Evolutionary conservation across 164 flowering plant genomes (phyloP).

Genomic region (Sextonia rubra): DNA sequence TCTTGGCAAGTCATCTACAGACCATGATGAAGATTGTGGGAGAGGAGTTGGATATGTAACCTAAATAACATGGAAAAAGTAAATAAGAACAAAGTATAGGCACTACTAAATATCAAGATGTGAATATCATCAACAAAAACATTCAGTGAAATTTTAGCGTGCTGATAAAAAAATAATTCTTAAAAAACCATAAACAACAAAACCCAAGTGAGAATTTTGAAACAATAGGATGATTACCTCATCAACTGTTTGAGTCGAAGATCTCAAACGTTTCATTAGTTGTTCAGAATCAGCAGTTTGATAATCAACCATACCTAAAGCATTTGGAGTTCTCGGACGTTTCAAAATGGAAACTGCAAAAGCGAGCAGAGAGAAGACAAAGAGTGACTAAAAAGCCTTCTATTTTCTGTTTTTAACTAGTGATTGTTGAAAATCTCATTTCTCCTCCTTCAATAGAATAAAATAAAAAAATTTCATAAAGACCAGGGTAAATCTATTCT

Average conservation of each 20-base stretch:
- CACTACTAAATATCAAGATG: background rate
- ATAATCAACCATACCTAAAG: slow-evolving; percentile 72
- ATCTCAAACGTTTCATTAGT: slow-evolving; percentile 72
- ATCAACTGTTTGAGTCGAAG: slow-evolving; percentile 61
- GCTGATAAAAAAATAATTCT: too few species aligned
- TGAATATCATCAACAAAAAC: background rate
- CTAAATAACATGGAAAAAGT: slow-evolving; percentile 26
- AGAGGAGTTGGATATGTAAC: slow-evolving; percentile 60
- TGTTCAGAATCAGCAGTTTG: slow-evolving; percentile 80
- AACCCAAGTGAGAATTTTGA: background rate
- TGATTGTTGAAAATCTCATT: background rate
- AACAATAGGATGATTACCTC: slow-evolving; percentile 41
- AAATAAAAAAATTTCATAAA: too few species aligned
- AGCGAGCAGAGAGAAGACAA: background rate
- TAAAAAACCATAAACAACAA: too few species aligned
- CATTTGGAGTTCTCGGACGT: slow-evolving; percentile 72
- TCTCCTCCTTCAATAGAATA: too few species aligned
- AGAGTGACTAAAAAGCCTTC: background rate
- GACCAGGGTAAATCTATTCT: too few species aligned
- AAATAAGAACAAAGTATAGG: background rate
- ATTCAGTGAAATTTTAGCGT: background rate
- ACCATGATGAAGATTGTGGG: slow-evolving; percentile 61
- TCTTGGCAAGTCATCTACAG: slow-evolving; percentile 76
- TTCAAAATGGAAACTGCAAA: slow-evolving; percentile 52
- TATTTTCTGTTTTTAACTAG: background rate